A percentile compares a stretch with the other conserved stretches of the same genome.
phyloP scores from a whole-genome alignment of 192 early-diverging fungal species.

The Rhizophlyctis rosea region DNA sequence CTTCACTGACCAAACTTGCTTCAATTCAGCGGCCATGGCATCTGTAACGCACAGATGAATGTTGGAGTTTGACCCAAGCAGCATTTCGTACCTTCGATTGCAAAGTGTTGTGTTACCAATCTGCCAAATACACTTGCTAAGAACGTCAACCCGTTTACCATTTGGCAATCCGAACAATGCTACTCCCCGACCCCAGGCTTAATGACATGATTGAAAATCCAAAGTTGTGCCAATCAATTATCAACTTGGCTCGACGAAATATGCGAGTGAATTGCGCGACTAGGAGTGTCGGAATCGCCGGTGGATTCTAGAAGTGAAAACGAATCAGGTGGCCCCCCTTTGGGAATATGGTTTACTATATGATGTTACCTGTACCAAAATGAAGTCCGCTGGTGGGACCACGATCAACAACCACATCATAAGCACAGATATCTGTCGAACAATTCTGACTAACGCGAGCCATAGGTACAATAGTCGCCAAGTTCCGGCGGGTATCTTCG shows the following conservation, averaged over 20 bases:
- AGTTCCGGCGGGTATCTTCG: constrained; percentile 48
- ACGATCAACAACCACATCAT: constrained; percentile 57
- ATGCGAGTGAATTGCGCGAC: constrained; percentile 68
- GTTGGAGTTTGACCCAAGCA: constrained; percentile 62
- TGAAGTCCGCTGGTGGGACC: constrained; percentile 57
- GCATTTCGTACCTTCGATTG: constrained; percentile 56
- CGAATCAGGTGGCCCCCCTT: background rate
- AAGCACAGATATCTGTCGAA: constrained; percentile 57
- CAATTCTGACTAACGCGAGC: constrained; percentile 65
- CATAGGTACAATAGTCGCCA: constrained; percentile 62
- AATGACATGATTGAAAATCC: constrained; percentile 84
- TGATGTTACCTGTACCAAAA: constrained; percentile 28
- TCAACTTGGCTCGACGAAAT: constrained; percentile 63
- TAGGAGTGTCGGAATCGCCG: constrained; percentile 86
- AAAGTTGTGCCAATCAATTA: constrained; percentile 99
- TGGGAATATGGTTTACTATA: background rate
- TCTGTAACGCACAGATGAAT: constrained; percentile 85
- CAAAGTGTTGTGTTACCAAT: too few species aligned
- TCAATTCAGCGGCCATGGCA: constrained; percentile 71
- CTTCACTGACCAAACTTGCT: constrained; percentile 59
- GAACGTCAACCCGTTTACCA: too few species aligned
- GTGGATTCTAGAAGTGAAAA: constrained; percentile 71
- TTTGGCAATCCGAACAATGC: constrained; percentile 54
- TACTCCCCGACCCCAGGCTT: constrained; percentile 53
- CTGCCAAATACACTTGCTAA: too few species aligned